A percentile compares a stretch with the other conserved stretches of the same genome.
phyloP scores from a whole-genome alignment of 2,329 filamentous ascomycete species.

The Triangularia verruculosa region DNA sequence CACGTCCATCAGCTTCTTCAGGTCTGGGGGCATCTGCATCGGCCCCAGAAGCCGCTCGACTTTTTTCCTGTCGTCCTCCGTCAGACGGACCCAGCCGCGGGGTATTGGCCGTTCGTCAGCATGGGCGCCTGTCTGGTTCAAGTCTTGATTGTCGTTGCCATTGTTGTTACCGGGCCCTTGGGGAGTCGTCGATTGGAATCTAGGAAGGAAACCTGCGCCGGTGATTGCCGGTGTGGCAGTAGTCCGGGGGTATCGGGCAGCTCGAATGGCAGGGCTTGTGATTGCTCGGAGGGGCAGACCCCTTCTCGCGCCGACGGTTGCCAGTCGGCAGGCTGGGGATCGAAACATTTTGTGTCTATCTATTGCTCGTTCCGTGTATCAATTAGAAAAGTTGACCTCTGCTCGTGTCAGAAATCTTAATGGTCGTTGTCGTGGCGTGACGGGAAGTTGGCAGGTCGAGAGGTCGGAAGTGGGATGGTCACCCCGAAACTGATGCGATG shows the following conservation, averaged over 20 bases:
- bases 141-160: not conserved
- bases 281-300: conserved; percentile 26
- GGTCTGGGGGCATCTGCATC: conserved; percentile 53
- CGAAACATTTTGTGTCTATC: conserved; percentile 28
- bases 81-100: conserved; percentile 47
- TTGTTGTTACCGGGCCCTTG: conserved; percentile 12
- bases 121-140: not conserved
- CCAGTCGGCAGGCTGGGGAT: conserved; percentile 31
- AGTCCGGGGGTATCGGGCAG: conserved; percentile 22
- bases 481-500: not conserved
- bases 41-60: conserved; percentile 59
- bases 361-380: not conserved
- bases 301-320: conserved; percentile 26
- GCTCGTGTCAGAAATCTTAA: no score
- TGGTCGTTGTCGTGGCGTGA: not conserved
- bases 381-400: not conserved
- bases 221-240: conserved; percentile 17
- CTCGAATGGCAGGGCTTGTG: conserved; percentile 25
- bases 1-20: conserved; percentile 58
- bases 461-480: not conserved
- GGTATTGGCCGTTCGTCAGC: conserved; percentile 32
- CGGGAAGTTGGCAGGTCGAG: not conserved
- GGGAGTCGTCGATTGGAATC: conserved; percentile 28
- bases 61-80: conserved; percentile 46
- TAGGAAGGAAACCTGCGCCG: conserved; percentile 19